These are phyloP conservation scores for Podospora fimiseda DNA, from an alignment of 495 filamentous ascomycete species.

Conservation along the genomic window DNA sequence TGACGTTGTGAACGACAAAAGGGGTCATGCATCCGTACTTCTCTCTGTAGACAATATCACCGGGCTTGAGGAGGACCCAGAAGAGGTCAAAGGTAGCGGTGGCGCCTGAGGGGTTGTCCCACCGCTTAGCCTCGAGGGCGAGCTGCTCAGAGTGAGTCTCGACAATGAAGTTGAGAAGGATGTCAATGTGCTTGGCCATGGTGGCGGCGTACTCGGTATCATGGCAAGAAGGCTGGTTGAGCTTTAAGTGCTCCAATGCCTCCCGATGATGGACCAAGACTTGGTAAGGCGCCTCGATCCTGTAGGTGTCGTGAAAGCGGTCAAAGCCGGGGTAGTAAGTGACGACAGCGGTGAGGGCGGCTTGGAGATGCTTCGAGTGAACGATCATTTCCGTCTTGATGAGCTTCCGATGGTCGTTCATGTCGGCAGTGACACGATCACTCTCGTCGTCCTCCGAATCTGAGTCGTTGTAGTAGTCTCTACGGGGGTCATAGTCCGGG, in stretches of 20 bases:
- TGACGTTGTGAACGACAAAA: conserved; percentile 24
- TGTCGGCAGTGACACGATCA: conserved; percentile 13
- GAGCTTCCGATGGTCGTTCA: conserved; percentile 9
- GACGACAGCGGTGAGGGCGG: conserved; percentile 34
- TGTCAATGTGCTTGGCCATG: conserved; percentile 32
- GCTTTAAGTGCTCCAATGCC: conserved; percentile 28
- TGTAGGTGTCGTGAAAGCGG: conserved; percentile 20
- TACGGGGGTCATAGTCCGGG: neutral
- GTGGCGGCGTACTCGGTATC: conserved; percentile 27
- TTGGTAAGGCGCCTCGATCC: conserved; percentile 29
- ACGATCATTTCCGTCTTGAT: conserved; percentile 30
- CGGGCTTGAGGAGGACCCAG: conserved; percentile 33
- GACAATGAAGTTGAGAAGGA: conserved; percentile 31
- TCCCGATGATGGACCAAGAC: conserved; percentile 31
- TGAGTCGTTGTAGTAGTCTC: neutral
- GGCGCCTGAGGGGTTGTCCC: conserved; percentile 19
- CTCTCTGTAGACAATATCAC: conserved; percentile 30
- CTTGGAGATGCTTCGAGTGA: conserved; percentile 31
- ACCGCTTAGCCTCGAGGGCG: conserved; percentile 23
- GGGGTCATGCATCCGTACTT: conserved; percentile 25
- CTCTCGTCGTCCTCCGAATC: neutral
- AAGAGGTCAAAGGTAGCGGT: conserved; percentile 32
- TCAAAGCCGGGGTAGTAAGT: conserved; percentile 26
- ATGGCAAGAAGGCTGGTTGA: conserved; percentile 27
- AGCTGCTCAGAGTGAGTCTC: conserved; percentile 21